phyloP scores from a whole-genome alignment of 1,139 yeast genomes.

The Kurtzmaniella natalensis region DNA sequence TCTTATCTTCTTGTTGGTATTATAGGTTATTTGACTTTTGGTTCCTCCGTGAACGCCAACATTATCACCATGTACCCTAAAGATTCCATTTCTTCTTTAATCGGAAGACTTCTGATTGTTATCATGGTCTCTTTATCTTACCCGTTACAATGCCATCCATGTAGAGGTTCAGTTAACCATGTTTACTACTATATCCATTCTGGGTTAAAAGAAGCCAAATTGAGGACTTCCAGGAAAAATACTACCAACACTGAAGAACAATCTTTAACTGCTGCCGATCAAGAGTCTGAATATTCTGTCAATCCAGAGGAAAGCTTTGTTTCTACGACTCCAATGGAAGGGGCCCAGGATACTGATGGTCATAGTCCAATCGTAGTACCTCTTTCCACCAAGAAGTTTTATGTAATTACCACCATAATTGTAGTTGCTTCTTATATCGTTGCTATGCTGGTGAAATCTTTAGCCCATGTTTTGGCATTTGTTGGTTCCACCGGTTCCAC shows the following conservation, averaged over 20 bases:
- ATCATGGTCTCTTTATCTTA: slow-evolving; percentile 64
- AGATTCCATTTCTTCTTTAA: slow-evolving; percentile 50
- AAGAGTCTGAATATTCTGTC: slow-evolving; percentile 15
- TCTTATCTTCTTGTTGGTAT: slow-evolving; percentile 71
- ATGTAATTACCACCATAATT: slow-evolving; percentile 61
- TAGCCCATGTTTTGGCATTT: slow-evolving; percentile 83
- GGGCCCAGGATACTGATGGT: slow-evolving; percentile 47
- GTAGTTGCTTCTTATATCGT: slow-evolving; percentile 60
- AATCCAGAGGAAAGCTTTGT: slow-evolving; percentile 34
- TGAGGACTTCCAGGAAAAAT: slow-evolving; percentile 11
- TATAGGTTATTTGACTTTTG: slow-evolving; percentile 84
- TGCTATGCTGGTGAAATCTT: slow-evolving; percentile 74
- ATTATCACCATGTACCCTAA: slow-evolving; percentile 68
- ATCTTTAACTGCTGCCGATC: slow-evolving; percentile 16
- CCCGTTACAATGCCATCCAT: slow-evolving; percentile 78
- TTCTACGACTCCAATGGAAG: slow-evolving; percentile 47
- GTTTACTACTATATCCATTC: slow-evolving; percentile 50
- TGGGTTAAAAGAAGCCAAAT: slow-evolving; percentile 18
- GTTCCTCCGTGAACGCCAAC: slow-evolving; percentile 64
- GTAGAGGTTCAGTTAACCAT: slow-evolving; percentile 68
- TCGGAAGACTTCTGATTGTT: slow-evolving; percentile 69
- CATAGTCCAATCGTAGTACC: slow-evolving; percentile 52
- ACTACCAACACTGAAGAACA: slow-evolving; percentile 4
- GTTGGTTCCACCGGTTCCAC: slow-evolving; percentile 97
- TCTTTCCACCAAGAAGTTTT: slow-evolving; percentile 48